Base-by-base conservation (phyloP, 1,284 basidiomycete genomes). In the Cutaneotrichosporon sp. region DNA sequence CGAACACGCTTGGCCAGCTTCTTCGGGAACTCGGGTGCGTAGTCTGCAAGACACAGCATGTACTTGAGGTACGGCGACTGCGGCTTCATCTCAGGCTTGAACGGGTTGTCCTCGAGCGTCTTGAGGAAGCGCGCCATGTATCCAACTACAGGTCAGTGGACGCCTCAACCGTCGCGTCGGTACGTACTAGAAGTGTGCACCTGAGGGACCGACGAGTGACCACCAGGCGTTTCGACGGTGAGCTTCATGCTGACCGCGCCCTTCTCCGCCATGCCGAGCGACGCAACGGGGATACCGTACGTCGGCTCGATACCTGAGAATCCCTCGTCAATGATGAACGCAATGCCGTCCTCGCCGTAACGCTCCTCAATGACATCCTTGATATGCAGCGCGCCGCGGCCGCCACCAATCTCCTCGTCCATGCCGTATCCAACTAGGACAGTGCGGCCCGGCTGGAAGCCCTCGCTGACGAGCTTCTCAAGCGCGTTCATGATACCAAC, bases 341-440 rank as follows among this genome's bases (percentile, higher is more conserved):
- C 65, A 52, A 79, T 62, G 16, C 71, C 70, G 50, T 77, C 54
- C 4, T 56, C 25, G 19, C 77, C 78, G 53, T 77, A 79, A 20
- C 70, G 63, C 20, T 64, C 48, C 49, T 70, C 53, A 26, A 79
- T 63, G 10, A 65, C 45, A 12, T 61, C 35, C 5, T 76, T 62
- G 22, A 78, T 61, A 7, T 54, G 35, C 0, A 51, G 55, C 0
- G 78, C 75, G 2, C 77, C 78, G 34, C 75, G 61, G 1, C 41
- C 39, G 3, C 75, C 75, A 16, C 70, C 68, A 51, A 75, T 72
- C 68, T 43, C 46, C 58, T 81, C 80, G 64, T 82, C 79, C 47
- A 78, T 79, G 10, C 80, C 80, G 52, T 75, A 79, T 22, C 73
- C 71, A 25, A 79, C 61, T 12, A 80, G 66, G 49, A 80, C 74